Conservation (phyloP, 768 basidiomycete species). For the Rhodotorula sphaerocarpa region DNA sequence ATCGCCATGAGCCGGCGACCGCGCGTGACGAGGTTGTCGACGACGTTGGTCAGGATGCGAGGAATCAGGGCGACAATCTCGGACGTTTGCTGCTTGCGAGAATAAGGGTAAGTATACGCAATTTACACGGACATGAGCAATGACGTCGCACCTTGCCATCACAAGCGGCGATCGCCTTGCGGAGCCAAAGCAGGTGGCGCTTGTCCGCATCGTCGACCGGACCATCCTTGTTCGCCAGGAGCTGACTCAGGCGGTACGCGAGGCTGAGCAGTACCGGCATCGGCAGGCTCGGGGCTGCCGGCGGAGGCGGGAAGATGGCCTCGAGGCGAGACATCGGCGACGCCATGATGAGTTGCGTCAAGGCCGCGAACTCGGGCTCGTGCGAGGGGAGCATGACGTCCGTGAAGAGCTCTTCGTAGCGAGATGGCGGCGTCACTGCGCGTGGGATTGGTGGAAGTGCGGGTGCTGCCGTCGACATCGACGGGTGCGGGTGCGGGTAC, state of each 20-base stretch:
- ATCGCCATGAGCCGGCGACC: constrained; percentile 1
- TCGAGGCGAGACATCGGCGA: constrained; percentile 19
- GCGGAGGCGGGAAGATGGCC: constrained; percentile 18
- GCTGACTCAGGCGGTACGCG: constrained; percentile 22
- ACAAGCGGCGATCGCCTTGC: constrained; percentile 13
- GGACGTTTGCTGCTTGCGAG: constrained; percentile 15
- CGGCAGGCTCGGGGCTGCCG: constrained; percentile 1
- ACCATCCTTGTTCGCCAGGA: background rate
- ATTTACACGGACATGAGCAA: too few relatives aligned
- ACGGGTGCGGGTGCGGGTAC: too few relatives aligned
- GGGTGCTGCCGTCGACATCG: too few relatives aligned
- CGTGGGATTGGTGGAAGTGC: constrained; percentile 25
- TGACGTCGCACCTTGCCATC: constrained; percentile 24
- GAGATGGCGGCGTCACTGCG: constrained; percentile 6
- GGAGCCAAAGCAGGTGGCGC: constrained; percentile 15
- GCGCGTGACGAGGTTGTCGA: constrained; percentile 11
- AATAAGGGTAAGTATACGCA: too few relatives aligned
- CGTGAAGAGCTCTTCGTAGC: constrained; percentile 32
- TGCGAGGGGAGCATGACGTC: constrained; percentile 23
- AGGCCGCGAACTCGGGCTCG: constrained; percentile 20
- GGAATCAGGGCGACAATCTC: constrained; percentile 13
- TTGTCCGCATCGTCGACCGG: constrained; percentile 5
- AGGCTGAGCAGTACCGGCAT: constrained; percentile 23
- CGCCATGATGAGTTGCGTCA: constrained; percentile 16
- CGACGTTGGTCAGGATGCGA: constrained; percentile 16